Evolutionary conservation across 2,329 filamentous ascomycete species (phyloP), one percentile per base, ranked within the genome.

Genomic region (Salinomyces thailandicus): DNA sequence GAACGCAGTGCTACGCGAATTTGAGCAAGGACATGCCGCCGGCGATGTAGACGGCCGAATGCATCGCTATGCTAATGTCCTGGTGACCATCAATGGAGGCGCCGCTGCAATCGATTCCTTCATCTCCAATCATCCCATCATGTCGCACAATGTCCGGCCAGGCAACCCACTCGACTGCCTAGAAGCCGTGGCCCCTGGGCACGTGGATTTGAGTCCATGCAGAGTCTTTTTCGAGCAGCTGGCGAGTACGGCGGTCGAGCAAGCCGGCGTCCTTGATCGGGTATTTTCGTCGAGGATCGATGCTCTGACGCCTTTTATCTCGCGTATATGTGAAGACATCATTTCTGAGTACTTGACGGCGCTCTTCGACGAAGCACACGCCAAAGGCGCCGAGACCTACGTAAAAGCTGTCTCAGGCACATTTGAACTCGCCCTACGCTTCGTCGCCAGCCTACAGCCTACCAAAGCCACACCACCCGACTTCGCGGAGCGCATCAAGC

Each of bases 31-130:
- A 3, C 93, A 93, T 48, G 85, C 91, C 57, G 79, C 77, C 29
- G 83, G 81, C 64, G 89, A 98, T 57, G 77, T 93, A 36, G 82
- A 93, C 46, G 86, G 85, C 2, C 72, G 79, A 36, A 95, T 96
- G 89, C 77, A 73, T 48, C 76, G 82, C 53, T 96, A 94, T 60
- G 87, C 87, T 2, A 77, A 85, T 49, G 86, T 98, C 12, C 64
- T 98, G 38, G 77, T 83, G 39, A 73, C 74, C 2, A 68, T 98
- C 30, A 93, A 93, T 56, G 85, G 84, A 17, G 86, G 85, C 12
- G 70, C 72, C 27, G 79, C 81, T 11, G 85, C 77, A 7, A 69
- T 93, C 32, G 85, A 96, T 36, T 68, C 86, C 1, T 96, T 94
- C 56, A 56, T 61, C n/a, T 81, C 89, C 38, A 89, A 91, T 50